Evolutionary conservation across 2,329 filamentous ascomycete species (phyloP).

Genomic region (Claviceps spartinae): DNA sequence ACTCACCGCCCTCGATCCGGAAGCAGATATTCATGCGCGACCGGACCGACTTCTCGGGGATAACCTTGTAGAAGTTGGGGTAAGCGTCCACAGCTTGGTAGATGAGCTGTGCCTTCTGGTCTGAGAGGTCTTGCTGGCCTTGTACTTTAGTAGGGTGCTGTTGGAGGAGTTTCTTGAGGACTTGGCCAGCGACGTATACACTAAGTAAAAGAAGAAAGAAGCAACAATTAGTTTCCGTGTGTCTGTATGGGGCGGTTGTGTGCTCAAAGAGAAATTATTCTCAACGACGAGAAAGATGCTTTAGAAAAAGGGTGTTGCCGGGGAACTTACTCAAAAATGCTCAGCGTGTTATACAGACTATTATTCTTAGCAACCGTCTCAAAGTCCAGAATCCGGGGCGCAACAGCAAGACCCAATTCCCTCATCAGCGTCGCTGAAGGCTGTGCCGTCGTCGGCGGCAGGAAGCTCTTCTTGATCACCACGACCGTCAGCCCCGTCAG

Average conservation of each 20-base stretch:
- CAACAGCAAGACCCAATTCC: conserved; percentile 60
- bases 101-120: conserved; percentile 56
- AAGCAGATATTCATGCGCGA: conserved; percentile 97
- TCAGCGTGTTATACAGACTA: conserved; percentile 89
- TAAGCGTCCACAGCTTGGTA: neutral
- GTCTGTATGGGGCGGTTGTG: neutral
- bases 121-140: conserved; percentile 61
- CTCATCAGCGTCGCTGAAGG: conserved; percentile 58
- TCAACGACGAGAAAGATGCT: too few species aligned
- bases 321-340: conserved; percentile 62
- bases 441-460: conserved; percentile 53
- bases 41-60: conserved; percentile 61
- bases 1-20: conserved; percentile 52
- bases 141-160: conserved; percentile 55
- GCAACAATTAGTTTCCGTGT: neutral
- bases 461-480: conserved; percentile 67
- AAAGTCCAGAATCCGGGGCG: conserved; percentile 70
- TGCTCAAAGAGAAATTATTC: too few species aligned
- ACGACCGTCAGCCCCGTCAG: conserved; percentile 75
- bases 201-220: conserved; percentile 24
- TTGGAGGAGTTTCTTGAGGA: conserved; percentile 61
- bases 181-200: conserved; percentile 80
- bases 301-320: too few species aligned
- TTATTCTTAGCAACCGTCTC: conserved; percentile 83
- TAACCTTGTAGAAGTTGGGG: conserved; percentile 46